A percentile compares a stretch with the other conserved stretches of the same genome.
Evolutionary conservation across 257 asterid species (phyloP).

Genomic region (Buddleja alternifolia): DNA sequence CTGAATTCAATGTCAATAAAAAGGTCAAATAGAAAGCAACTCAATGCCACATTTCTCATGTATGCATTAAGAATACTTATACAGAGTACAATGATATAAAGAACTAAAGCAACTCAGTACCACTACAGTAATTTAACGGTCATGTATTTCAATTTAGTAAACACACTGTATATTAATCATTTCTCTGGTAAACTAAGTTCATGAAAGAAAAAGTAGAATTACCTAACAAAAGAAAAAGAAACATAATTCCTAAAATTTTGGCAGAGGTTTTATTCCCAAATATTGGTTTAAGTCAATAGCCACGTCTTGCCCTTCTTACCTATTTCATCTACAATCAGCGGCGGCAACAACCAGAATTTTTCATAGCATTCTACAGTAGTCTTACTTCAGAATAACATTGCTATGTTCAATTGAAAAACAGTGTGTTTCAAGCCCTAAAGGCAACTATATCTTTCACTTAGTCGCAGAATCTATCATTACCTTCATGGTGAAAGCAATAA

Average conservation of each 20-base stretch:
- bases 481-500: not conserved
- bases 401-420: not conserved
- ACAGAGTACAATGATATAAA: not conserved
- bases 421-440: constrained; percentile 2
- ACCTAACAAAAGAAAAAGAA: not conserved
- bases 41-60: not conserved
- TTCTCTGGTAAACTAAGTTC: constrained; percentile 1
- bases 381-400: not conserved
- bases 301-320: not conserved
- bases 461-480: not conserved
- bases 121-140: constrained; percentile 1
- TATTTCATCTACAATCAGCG: too few relatives aligned
- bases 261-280: not conserved
- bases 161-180: not conserved
- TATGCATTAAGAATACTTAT: constrained; percentile 1
- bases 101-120: constrained; percentile 21
- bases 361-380: constrained; percentile 6
- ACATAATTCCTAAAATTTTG: not conserved
- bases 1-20: not conserved
- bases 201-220: not conserved
- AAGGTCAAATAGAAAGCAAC: constrained; percentile 1
- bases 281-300: constrained; percentile 1
- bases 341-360: not conserved
- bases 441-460: constrained; percentile 3
- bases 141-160: not conserved